These are phyloP conservation scores for Ogataea philodendri DNA, from an alignment of 805 yeast genomes.

Conservation along the genomic window DNA sequence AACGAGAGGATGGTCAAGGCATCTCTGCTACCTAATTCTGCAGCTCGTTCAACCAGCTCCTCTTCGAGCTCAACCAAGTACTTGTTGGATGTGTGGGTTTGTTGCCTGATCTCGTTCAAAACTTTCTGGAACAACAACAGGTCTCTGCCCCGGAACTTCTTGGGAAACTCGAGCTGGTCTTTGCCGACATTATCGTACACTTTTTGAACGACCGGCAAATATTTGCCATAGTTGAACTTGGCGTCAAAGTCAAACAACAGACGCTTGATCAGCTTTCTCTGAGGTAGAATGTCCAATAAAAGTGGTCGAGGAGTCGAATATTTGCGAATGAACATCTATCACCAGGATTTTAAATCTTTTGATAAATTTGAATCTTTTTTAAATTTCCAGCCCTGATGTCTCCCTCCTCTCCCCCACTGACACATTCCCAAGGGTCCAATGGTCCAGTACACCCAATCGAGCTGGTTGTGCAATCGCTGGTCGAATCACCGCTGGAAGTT, in stretches of 20 bases:
- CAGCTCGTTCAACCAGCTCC: conserved; percentile 75
- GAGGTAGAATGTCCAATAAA: conserved; percentile 52
- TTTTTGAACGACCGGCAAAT: conserved; percentile 50
- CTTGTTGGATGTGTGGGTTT: conserved; percentile 57
- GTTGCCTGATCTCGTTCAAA: conserved; percentile 56
- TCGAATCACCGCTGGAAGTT: conserved; percentile 53
- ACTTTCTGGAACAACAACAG: conserved; percentile 68
- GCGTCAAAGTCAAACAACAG: conserved; percentile 68
- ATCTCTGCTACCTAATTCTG: conserved; percentile 77
- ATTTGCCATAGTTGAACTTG: conserved; percentile 49
- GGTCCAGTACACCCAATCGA: conserved; percentile 55
- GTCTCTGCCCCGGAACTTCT: conserved; percentile 51
- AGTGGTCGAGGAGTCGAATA: conserved; percentile 33
- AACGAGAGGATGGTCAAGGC: conserved; percentile 76
- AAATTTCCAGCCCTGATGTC: too few species aligned
- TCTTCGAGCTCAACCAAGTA: conserved; percentile 63
- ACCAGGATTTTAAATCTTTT: conserved; percentile 1
- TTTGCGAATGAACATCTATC: conserved; percentile 2
- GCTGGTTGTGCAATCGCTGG: conserved; percentile 52
- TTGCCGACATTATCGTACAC: conserved; percentile 48
- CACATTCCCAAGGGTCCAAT: conserved; percentile 14
- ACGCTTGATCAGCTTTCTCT: conserved; percentile 53
- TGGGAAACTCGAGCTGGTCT: conserved; percentile 22
- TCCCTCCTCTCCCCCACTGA: conserved; percentile 4
- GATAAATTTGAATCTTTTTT: conserved; percentile 1